Conservation (phyloP, 345 rosid genomes). For the Ceriops tagal region DNA sequence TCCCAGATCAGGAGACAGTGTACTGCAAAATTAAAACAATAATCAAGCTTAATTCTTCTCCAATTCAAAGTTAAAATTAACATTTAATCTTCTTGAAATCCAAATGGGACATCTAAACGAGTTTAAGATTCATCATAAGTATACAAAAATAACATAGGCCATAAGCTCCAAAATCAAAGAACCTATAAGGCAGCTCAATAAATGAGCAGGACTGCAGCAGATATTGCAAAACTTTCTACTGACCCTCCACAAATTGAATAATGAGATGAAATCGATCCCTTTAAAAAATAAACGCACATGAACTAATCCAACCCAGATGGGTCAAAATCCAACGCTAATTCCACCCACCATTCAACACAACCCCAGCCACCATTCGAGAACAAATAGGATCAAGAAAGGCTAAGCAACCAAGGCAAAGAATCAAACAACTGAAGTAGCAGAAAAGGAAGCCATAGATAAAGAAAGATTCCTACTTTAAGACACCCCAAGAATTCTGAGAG, state of each 20-base stretch:
- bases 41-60: not conserved
- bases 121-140: not conserved
- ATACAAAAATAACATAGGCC: not conserved
- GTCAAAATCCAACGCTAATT: not conserved
- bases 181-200: not conserved
- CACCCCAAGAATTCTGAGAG: conserved; percentile 78
- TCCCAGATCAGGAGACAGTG: conserved; percentile 58
- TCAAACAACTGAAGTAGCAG: not conserved
- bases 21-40: conserved; percentile 50
- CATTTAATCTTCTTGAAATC: not conserved
- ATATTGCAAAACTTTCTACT: not conserved
- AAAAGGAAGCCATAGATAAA: not conserved
- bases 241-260: not conserved
- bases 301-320: not conserved
- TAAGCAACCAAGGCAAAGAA: not conserved
- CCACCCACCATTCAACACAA: not conserved
- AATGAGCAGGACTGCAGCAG: too few species aligned
- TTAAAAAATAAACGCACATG: too few species aligned
- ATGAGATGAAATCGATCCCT: not conserved
- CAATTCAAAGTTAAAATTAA: not conserved
- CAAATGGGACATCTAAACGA: not conserved
- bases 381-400: not conserved
- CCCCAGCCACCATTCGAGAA: not conserved
- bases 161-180: not conserved
- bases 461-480: conserved; percentile 47